A percentile compares a stretch with the other conserved stretches of the same genome.
phyloP scores from a whole-genome alignment of 2,329 filamentous ascomycete species.

The Tolypocladium sp. region DNA sequence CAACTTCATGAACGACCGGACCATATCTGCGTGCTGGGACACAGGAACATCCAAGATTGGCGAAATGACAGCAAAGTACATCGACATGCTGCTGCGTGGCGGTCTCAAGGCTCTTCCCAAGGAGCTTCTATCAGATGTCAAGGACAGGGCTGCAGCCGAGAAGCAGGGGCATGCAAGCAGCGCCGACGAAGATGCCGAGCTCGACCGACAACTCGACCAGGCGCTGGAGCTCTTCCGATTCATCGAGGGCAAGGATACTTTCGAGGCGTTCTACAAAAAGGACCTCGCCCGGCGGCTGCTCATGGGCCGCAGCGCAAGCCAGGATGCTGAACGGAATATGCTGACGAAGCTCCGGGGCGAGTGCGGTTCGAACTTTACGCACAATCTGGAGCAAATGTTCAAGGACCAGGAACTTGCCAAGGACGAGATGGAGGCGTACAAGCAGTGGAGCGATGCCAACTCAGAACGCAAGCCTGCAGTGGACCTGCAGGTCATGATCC shows the following conservation, averaged over 20 bases:
- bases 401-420: constrained; percentile 91
- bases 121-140: constrained; percentile 52
- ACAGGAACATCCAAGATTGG: constrained; percentile 89
- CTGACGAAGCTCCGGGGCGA: constrained; percentile 83
- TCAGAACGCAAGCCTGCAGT: constrained; percentile 40
- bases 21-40: constrained; percentile 60
- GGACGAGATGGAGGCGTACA: constrained; percentile 90
- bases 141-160: constrained; percentile 48
- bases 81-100: constrained; percentile 79
- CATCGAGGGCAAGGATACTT: constrained; percentile 93
- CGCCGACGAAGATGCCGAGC: constrained; percentile 82
- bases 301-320: constrained; percentile 86
- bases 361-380: constrained; percentile 88
- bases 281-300: constrained; percentile 83
- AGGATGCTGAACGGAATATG: constrained; percentile 95
- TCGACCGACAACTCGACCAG: constrained; percentile 86
- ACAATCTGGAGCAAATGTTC: constrained; percentile 99
- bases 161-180: constrained; percentile 56
- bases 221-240: constrained; percentile 93
- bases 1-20: constrained; percentile 85
- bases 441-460: constrained; percentile 51
- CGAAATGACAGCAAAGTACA: constrained; percentile 97
- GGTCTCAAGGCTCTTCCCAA: constrained; percentile 77
- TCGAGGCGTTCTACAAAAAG: constrained; percentile 99
- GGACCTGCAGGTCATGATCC: constrained; percentile 69